These are phyloP conservation scores for Heracleum sosnowskyi DNA, from an alignment of 129 eudicot species.

Conservation along the genomic window DNA sequence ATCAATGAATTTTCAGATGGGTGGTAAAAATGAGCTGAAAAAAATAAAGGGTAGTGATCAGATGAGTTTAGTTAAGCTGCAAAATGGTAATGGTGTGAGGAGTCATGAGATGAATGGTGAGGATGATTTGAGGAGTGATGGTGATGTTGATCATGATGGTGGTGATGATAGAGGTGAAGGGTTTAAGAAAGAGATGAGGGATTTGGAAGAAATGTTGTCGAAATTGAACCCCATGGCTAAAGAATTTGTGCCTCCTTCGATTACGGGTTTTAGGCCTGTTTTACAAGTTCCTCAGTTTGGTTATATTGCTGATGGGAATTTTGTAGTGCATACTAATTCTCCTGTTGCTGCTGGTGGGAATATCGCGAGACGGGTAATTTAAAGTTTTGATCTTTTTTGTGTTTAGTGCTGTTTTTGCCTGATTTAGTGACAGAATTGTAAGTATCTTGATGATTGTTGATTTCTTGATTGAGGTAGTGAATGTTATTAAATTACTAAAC, in stretches of 20 bases:
- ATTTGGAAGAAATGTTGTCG: constrained; percentile 51
- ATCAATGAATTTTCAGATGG: constrained; percentile 12
- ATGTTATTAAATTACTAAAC: not conserved
- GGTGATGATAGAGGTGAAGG: constrained; percentile 19
- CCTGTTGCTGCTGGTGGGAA: constrained; percentile 6
- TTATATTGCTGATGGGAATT: constrained; percentile 2
- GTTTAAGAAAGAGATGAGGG: constrained; percentile 50
- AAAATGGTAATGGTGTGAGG: constrained; percentile 19
- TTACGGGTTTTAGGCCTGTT: constrained; percentile 12
- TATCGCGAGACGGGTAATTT: constrained; percentile 7
- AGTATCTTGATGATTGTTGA: not conserved
- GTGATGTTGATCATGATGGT: constrained; percentile 12
- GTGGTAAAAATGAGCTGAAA: constrained; percentile 14
- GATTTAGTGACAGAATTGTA: not conserved
- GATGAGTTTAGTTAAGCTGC: constrained; percentile 27
- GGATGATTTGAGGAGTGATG: constrained; percentile 6
- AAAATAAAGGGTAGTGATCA: constrained; percentile 17
- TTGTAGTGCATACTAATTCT: constrained; percentile 8
- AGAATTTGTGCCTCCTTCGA: constrained; percentile 54
- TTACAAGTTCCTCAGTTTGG: constrained; percentile 5
- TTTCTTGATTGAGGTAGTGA: not conserved
- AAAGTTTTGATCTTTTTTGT: not conserved
- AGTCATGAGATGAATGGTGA: not conserved
- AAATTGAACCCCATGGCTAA: constrained; percentile 72
- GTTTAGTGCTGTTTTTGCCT: not conserved